These are phyloP conservation scores for Dioscorea dumetorum DNA, from an alignment of 106 monocot species.

Conservation along the genomic window DNA sequence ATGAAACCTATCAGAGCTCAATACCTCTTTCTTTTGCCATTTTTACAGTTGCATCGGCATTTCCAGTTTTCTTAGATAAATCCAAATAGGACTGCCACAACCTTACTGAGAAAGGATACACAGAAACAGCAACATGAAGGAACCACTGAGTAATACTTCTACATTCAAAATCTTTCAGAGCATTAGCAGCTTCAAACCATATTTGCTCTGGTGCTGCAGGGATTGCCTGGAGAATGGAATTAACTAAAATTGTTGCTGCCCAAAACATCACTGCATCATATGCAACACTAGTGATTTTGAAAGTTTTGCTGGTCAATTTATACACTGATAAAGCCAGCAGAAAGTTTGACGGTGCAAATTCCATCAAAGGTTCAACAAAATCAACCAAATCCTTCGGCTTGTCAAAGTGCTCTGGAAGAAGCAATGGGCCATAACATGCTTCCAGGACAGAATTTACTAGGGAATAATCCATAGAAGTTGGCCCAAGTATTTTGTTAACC, in stretches of 20 bases:
- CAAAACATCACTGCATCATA: conserved; percentile 43
- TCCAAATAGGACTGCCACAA: conserved; percentile 67
- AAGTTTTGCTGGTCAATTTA: conserved; percentile 18
- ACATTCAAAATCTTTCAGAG: conserved; percentile 22
- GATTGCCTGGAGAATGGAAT: conserved; percentile 55
- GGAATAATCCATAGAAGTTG: conserved; percentile 37
- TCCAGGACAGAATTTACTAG: conserved; percentile 72
- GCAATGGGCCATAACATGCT: conserved; percentile 51
- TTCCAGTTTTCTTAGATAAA: conserved; percentile 24
- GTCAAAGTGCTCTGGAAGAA: conserved; percentile 41
- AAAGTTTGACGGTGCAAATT: conserved; percentile 70
- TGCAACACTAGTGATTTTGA: conserved; percentile 11
- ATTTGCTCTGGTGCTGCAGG: conserved; percentile 72
- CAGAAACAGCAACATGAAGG: conserved; percentile 47
- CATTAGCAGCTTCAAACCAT: conserved; percentile 50
- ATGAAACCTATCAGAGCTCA: conserved; percentile 16
- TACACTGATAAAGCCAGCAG: conserved; percentile 50
- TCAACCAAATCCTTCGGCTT: conserved; percentile 57
- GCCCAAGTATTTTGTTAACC: conserved; percentile 49
- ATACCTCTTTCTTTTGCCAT: conserved; percentile 71
- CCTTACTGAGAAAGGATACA: conserved; percentile 81
- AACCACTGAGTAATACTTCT: conserved; percentile 43
- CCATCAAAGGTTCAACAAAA: conserved; percentile 61
- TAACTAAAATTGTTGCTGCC: conserved; percentile 57
- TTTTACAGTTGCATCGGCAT: conserved; percentile 25